Evolutionary conservation across 768 basidiomycete species (phyloP).

Genomic region (Lentinus brumalis): DNA sequence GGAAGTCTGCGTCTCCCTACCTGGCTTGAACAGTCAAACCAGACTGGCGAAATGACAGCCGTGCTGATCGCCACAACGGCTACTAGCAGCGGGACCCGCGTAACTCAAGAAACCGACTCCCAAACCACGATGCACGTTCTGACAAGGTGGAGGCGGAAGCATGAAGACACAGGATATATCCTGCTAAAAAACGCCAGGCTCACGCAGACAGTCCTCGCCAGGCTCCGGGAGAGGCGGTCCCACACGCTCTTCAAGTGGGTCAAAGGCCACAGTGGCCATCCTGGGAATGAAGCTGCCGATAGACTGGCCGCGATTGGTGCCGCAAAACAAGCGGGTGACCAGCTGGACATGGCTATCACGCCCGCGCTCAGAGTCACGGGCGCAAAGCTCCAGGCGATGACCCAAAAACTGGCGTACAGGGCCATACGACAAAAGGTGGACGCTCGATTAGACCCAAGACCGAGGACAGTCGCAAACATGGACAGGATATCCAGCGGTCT

Average conservation of each 20-base stretch:
- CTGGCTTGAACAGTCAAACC: neutral
- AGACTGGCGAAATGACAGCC: neutral
- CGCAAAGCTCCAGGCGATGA: neutral
- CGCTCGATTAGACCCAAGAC: neutral
- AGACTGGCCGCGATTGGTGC: neutral
- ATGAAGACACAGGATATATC: constrained; percentile 34
- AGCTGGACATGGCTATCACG: no score
- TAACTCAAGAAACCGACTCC: constrained; percentile 25
- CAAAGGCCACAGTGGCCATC: constrained; percentile 5
- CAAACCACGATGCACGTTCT: constrained; percentile 16
- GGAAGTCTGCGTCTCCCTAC: neutral
- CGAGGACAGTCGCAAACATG: neutral
- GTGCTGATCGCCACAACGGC: neutral
- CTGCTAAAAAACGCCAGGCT: constrained; percentile 14
- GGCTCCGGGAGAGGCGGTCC: neutral
- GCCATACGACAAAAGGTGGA: neutral
- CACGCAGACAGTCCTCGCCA: neutral
- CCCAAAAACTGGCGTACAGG: neutral
- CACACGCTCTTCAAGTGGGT: constrained; percentile 6
- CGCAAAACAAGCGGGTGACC: neutral
- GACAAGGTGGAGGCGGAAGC: constrained; percentile 7
- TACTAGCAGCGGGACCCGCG: accelerated
- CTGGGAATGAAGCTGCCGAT: neutral
- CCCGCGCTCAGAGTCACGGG: neutral
- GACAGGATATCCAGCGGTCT: no score